Base-by-base conservation (phyloP, 495 filamentous ascomycete genomes). In the Penicillium herquei region DNA sequence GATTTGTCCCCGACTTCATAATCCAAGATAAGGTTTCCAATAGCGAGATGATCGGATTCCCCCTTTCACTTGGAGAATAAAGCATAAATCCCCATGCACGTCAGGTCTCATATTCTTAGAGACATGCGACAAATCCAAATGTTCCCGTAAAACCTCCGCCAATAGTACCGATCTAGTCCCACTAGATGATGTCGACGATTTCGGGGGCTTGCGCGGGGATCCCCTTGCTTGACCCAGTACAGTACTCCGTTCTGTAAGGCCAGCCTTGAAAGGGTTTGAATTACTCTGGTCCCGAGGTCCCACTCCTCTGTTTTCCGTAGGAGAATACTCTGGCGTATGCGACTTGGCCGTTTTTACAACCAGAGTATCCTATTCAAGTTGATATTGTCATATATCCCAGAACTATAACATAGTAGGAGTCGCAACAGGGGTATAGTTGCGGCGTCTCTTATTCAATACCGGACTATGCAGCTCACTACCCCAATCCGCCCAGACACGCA, bases 221-320 rank as follows among this genome's bases (percentile, higher is more conserved):
- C 56, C 54, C 65, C 65, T 67, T 67, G 39, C 65, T 55, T 65
- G 14, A 18, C 56, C 57, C 58, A 55, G 57, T 62, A 48, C 51
- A 39, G 42, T 26, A 13, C 34, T 14, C 56, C 34, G 8, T 9
- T 45, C 52, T 57, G 55, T 57, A 61, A 54, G 57, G 61, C 55
- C 51, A 53, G 55, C 57, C n/a, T n/a, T n/a, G n/a, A 55, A 51
- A 35, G 37, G 14, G 37, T n/a, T n/a, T 48, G 14, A 18, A 55
- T 55, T 41, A 26, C 21, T n/a, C n/a, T 26, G 4, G 21, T 26
- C 1, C 4, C 2, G 4, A 4, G 21, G 21, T 26, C 21, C 21
- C 21, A 26, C 21, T 26, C 21, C 21, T 26, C 21, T 4, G n/a
- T 26, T 26, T 26, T 26, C 21, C 21, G 21, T 26, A 26, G 21